phyloP scores from a whole-genome alignment of 805 yeast genomes.

The Pachysolen tannophilus region DNA sequence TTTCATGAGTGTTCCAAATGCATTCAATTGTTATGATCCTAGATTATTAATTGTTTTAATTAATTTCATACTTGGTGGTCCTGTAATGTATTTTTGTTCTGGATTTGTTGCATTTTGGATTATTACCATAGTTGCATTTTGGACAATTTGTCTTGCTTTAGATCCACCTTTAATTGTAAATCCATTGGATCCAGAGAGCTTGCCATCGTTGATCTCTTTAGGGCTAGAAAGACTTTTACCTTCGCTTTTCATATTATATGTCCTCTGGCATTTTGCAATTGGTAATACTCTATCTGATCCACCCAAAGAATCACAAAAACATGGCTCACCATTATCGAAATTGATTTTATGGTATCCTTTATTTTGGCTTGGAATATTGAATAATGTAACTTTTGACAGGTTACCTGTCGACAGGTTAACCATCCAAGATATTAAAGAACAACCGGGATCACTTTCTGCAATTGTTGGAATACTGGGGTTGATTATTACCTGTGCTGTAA shows the following conservation, averaged over 20 bases:
- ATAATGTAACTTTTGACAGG: slow-evolving; percentile 82
- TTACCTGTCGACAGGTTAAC: slow-evolving; percentile 84
- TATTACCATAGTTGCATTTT: slow-evolving; percentile 57
- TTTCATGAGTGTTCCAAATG: slow-evolving; percentile 31
- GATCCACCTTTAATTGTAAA: slow-evolving; percentile 71
- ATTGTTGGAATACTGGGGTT: slow-evolving; percentile 40
- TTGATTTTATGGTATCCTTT: slow-evolving; percentile 65
- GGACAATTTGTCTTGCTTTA: slow-evolving; percentile 70
- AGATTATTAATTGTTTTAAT: slow-evolving; percentile 46
- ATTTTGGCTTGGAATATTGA: slow-evolving; percentile 78
- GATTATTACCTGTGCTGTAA: slow-evolving; percentile 46
- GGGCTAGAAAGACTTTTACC: slow-evolving; percentile 76
- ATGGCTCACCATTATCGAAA: slow-evolving; percentile 33
- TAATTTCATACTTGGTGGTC: slow-evolving; percentile 56
- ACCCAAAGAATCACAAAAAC: slow-evolving; percentile 5
- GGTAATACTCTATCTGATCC: slow-evolving; percentile 36
- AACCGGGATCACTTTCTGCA: slow-evolving; percentile 71
- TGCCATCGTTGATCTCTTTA: slow-evolving; percentile 57
- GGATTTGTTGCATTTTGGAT: slow-evolving; percentile 55
- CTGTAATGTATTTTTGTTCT: slow-evolving; percentile 43
- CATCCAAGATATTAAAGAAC: slow-evolving; percentile 56
- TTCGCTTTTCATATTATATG: slow-evolving; percentile 58
- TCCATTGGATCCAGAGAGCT: slow-evolving; percentile 41
- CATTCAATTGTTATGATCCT: slow-evolving; percentile 62
- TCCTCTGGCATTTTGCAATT: slow-evolving; percentile 55